These are phyloP conservation scores for Tylopilus cervinicoccineus DNA, from an alignment of 768 basidiomycete species.

Conservation along the genomic window DNA sequence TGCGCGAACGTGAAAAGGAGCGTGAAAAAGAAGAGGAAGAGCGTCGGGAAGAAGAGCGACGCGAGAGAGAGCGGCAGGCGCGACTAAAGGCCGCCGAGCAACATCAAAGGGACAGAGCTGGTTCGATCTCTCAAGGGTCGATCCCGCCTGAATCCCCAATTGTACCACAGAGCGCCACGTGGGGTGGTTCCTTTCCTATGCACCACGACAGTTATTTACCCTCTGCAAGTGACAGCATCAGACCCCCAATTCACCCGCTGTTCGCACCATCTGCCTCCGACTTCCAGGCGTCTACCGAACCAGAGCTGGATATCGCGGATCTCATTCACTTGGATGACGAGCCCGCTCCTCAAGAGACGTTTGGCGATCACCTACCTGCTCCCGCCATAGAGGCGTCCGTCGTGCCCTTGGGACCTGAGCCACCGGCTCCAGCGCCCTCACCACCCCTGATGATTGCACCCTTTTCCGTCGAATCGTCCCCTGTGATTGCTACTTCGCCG, in stretches of 20 bases:
- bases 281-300: slow-evolving; percentile 40
- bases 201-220: slow-evolving; percentile 27
- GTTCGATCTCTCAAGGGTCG: slow-evolving; percentile 47
- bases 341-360: slow-evolving; percentile 32
- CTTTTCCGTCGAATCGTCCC: slow-evolving; percentile 32
- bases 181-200: slow-evolving; percentile 59
- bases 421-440: slow-evolving; percentile 16
- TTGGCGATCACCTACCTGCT: slow-evolving; percentile 18
- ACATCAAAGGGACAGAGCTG: slow-evolving; percentile 43
- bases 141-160: slow-evolving; percentile 72
- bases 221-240: slow-evolving; percentile 20
- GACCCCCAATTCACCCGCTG: slow-evolving; percentile 31
- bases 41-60: slow-evolving; percentile 50
- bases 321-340: slow-evolving; percentile 78
- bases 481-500: slow-evolving; percentile 21
- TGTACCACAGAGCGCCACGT: slow-evolving; percentile 42
- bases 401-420: slow-evolving; percentile 6
- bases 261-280: slow-evolving; percentile 41
- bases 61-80: slow-evolving; percentile 66
- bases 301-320: slow-evolving; percentile 69
- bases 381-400: slow-evolving; percentile 15
- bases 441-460: slow-evolving; percentile 46
- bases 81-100: slow-evolving; percentile 49
- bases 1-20: slow-evolving; percentile 50
- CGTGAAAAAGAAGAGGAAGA: slow-evolving; percentile 65